These are phyloP conservation scores for Capsicum rhomboideum DNA, from an alignment of 257 asterid species.

Conservation along the genomic window DNA sequence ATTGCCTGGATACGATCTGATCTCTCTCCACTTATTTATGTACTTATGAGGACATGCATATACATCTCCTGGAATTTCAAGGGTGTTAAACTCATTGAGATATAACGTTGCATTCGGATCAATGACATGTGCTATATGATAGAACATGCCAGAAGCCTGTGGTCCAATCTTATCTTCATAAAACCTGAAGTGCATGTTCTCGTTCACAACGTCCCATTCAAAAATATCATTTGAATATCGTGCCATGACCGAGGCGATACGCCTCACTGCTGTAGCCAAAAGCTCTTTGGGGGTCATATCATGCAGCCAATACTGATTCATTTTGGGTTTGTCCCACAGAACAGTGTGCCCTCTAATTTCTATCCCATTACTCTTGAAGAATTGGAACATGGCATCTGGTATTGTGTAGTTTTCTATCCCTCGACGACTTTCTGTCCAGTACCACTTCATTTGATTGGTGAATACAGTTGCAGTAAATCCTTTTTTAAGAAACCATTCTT, in stretches of 20 bases:
- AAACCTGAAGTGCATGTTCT: constrained; percentile 21
- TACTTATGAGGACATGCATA: constrained; percentile 33
- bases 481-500: background rate
- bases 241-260: background rate
- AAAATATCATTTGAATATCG: constrained; percentile 1
- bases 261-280: background rate
- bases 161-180: constrained; percentile 35
- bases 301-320: background rate
- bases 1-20: constrained; percentile 37
- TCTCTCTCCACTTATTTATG: constrained; percentile 23
- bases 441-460: constrained; percentile 3
- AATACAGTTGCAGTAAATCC: background rate
- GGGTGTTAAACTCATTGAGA: constrained; percentile 58
- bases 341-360: background rate
- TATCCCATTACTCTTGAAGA: background rate
- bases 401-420: background rate
- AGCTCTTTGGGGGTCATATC: background rate
- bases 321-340: background rate
- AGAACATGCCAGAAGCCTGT: constrained; percentile 15
- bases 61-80: constrained; percentile 33
- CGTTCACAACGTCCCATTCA: constrained; percentile 25
- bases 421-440: constrained; percentile 2
- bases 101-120: constrained; percentile 37
- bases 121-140: constrained; percentile 16
- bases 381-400: constrained; percentile 5